Base-by-base conservation (phyloP, 345 rosid species). In the Stellera chamaejasme region DNA sequence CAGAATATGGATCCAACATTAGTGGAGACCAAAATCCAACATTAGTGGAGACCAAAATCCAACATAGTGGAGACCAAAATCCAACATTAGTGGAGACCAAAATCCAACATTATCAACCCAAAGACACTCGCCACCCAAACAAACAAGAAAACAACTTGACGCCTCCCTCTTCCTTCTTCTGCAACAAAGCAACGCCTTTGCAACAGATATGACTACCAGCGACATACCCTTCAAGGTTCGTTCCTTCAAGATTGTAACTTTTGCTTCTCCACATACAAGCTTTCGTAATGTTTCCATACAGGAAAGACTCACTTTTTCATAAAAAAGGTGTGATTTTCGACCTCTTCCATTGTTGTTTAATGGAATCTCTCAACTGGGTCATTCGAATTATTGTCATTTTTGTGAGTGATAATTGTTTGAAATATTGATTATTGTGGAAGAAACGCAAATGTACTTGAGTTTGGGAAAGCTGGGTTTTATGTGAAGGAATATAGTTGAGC, bases 221-320 rank as follows among this genome's bases (percentile, higher is more conserved):
- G 59, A 59, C 27, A 51, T 66, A 43, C 44, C 69, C 10, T 60
- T 65, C 32, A 60, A 70, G 74, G 74, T 69, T 54, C 42, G 47
- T 39, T 63, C 54, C 44, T 56, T 32, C 39, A 19, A 47, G 50
- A 42, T 47, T 66, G 15, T 4, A 19, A 43, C 52, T 23, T 66
- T 50, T 32, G 14, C 42, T 59, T 56, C 49, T 8, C 47, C 27
- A 3, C 1, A 43, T 19, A 45, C 27, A 45, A 45, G 23, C 26
- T 45, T 11, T 10, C 32, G 27, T 10, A 43, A 1, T 8, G 6
- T 39, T 13, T 15, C 19, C 36, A 12, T 10, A 12, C 13, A 16
- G 13, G 50, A 9, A 25, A 16, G 12, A 12, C 32, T 8, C n/a
- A 4, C 2, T 36, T 10, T n/a, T 45, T 47, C 10, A 28, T 46